These are phyloP conservation scores for Aspergillus fijiensis DNA, from an alignment of 2,329 filamentous ascomycete genomes.

Conservation along the genomic window DNA sequence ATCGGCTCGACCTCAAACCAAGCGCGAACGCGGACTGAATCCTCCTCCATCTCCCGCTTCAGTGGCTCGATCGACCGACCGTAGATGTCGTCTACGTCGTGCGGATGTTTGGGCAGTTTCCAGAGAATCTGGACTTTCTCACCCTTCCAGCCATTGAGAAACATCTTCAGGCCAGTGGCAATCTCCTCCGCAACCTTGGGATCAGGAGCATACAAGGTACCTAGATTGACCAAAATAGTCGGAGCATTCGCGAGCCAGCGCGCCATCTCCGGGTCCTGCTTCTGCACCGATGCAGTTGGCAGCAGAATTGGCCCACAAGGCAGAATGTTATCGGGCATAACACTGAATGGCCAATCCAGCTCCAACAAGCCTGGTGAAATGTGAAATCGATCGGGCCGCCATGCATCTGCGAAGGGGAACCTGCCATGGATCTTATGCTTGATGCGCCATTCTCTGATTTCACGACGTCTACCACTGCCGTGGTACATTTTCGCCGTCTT, in stretches of 20 bases:
- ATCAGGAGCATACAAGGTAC: constrained; percentile 39
- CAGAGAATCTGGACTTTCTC: constrained; percentile 38
- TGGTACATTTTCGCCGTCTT: constrained; percentile 29
- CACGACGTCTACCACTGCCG: constrained; percentile 23
- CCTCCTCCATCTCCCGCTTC: constrained; percentile 25
- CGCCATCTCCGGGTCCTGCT: constrained; percentile 44
- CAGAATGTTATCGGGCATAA: constrained; percentile 42
- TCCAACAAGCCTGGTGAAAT: constrained; percentile 33
- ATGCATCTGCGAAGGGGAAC: constrained; percentile 30
- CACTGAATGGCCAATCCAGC: constrained; percentile 43
- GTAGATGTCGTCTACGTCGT: constrained; percentile 23
- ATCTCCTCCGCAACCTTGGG: constrained; percentile 42
- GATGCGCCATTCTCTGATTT: constrained; percentile 26
- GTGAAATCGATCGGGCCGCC: constrained; percentile 27
- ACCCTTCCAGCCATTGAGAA: constrained; percentile 34
- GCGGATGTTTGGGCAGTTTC: constrained; percentile 36
- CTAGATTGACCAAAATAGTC: constrained; percentile 53
- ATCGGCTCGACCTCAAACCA: constrained; percentile 48
- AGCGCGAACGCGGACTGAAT: constrained; percentile 38
- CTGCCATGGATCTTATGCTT: constrained; percentile 26
- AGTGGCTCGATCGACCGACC: constrained; percentile 25
- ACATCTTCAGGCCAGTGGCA: constrained; percentile 35
- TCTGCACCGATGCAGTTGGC: constrained; percentile 30
- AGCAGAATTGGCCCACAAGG: constrained; percentile 52
- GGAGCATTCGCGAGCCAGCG: constrained; percentile 46